Evolutionary conservation across 2,329 filamentous ascomycete species (phyloP), one percentile per base, ranked within the genome.

Genomic region (Penicillium sp.): DNA sequence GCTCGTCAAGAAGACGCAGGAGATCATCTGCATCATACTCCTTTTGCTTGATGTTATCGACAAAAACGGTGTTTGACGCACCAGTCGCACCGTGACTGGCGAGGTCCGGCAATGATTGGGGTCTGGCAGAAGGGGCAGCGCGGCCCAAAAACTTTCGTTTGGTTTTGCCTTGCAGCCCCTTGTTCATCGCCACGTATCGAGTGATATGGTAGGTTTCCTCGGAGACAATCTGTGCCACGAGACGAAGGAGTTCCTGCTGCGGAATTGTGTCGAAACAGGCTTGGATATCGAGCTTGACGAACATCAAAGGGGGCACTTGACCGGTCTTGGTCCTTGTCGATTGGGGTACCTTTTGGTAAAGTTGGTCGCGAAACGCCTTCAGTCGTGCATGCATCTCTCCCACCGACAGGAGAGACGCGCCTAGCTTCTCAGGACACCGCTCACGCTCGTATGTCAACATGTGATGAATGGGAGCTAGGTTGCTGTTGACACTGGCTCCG

Each of bases 181-280:
- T 74, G 55, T 77, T 80, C 34, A 93, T 79, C 63, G 94, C 85
- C 5, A 83, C 81, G 59, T 96, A 85, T 55, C 84, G 90, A 6
- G 78, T 77, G 41, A 94, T 77, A 6, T 78, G 76, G 63, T 98
- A 98, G 24, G 73, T 71, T 3, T 76, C 68, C 48, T 85, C 53
- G 67, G 80, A 54, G 79, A 81, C 45, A 63, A 83, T 49, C 54
- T 67, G 64, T 37, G 76, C 71, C 53, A 94, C 78, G 26, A 97
- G 73, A 25, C 75, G 65, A 32, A 96, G 63, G 13, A 97, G 74
- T 1, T 82, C 80, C 26, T 78, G 70, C 65, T 97, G 93, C 0
- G 93, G 93, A 39, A 98, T 96, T 0, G 87, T 95, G 67, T 98
- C 93, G 65, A 96, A 98, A 58, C 91, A 95, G 2, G 88, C 83